Conservation (phyloP, 306 rosid species). For the Carpinus fangiana region DNA sequence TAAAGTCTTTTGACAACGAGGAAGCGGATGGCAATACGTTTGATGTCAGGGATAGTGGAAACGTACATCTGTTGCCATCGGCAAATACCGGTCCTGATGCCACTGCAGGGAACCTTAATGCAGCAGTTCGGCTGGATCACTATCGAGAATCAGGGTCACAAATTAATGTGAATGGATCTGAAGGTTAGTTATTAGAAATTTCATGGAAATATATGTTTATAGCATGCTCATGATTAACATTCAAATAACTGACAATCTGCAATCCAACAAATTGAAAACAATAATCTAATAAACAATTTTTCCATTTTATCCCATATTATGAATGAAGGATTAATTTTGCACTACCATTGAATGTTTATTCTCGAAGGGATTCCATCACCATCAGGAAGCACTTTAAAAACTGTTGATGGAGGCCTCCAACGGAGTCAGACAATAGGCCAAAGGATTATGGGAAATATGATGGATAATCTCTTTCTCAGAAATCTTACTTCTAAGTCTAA, state of each 20-base stretch:
- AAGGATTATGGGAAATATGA: constrained; percentile 90
- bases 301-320: not conserved
- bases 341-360: constrained; percentile 17
- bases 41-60: constrained; percentile 48
- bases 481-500: constrained; percentile 83
- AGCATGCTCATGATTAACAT: constrained; percentile 25
- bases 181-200: constrained; percentile 56
- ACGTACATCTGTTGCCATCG: constrained; percentile 41
- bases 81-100: constrained; percentile 48
- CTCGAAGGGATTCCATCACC: constrained; percentile 84
- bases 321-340: not conserved
- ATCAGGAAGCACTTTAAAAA: constrained; percentile 57
- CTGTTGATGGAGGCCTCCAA: constrained; percentile 68
- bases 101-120: constrained; percentile 31
- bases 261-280: not conserved
- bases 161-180: constrained; percentile 58
- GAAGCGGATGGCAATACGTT: constrained; percentile 42
- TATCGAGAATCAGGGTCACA: constrained; percentile 49
- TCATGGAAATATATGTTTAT: constrained; percentile 13
- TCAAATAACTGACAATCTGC: constrained; percentile 22
- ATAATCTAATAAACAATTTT: not conserved
- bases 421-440: constrained; percentile 92
- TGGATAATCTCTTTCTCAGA: constrained; percentile 90
- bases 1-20: constrained; percentile 40
- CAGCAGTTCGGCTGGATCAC: not conserved